Evolutionary conservation across 2,329 filamentous ascomycete species (phyloP).

Genomic region (Fusarium nelsonii): DNA sequence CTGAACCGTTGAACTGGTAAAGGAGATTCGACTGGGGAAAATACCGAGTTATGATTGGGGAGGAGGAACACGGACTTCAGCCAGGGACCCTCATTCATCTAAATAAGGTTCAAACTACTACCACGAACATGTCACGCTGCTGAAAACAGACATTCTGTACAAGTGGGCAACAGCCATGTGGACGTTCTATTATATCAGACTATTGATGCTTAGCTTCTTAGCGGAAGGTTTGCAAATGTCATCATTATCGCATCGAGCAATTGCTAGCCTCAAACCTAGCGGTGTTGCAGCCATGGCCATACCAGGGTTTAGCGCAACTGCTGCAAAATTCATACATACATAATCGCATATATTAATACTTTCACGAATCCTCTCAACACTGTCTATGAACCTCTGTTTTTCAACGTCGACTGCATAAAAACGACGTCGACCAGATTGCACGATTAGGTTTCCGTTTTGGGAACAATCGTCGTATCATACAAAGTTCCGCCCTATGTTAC

Average conservation of each 20-base stretch:
- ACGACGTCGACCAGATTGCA: conserved; percentile 35
- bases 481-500: conserved; percentile 17
- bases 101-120: conserved; percentile 43
- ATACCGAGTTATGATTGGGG: conserved; percentile 38
- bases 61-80: conserved; percentile 16
- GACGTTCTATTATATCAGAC: conserved; percentile 6
- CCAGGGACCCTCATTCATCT: conserved; percentile 37
- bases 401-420: conserved; percentile 24
- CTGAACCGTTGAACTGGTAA: conserved; percentile 32
- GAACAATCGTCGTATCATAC: conserved; percentile 37
- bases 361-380: neutral
- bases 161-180: conserved; percentile 6
- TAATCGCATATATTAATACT: conserved; percentile 2
- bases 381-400: conserved; percentile 7
- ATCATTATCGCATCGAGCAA: neutral
- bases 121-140: conserved; percentile 26
- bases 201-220: conserved; percentile 1
- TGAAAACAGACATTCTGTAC: conserved; percentile 14
- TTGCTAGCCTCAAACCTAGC: conserved; percentile 9
- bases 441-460: conserved; percentile 48
- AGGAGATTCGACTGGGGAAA: conserved; percentile 12
- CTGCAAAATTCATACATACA: conserved; percentile 6
- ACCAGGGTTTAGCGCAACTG: neutral
- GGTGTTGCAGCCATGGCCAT: neutral
- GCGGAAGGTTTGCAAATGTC: conserved; percentile 2